Evolutionary conservation across 805 yeast genomes (phyloP).

Genomic region (Ogataea sp.): DNA sequence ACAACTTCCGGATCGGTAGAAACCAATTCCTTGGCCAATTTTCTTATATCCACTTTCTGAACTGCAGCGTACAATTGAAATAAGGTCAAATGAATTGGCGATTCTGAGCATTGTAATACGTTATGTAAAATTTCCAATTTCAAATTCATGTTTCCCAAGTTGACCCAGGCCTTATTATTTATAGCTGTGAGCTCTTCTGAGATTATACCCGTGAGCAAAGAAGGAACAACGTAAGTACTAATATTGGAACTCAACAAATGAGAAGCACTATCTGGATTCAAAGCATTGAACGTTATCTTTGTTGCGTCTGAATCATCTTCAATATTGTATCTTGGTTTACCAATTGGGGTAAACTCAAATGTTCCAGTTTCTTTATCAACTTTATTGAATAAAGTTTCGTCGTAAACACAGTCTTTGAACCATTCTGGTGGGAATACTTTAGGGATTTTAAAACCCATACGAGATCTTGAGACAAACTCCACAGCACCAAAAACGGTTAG

Average conservation of each 20-base stretch:
- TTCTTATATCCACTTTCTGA: conserved; percentile 22
- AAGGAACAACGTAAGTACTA: conserved; percentile 20
- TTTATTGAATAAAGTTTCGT: conserved; percentile 18
- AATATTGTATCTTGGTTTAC: conserved; percentile 24
- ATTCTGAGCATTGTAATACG: conserved; percentile 26
- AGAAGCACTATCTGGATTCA: conserved; percentile 10
- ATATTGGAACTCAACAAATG: background rate
- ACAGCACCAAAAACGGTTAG: conserved; percentile 51
- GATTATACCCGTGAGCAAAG: conserved; percentile 22
- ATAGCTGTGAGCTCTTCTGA: conserved; percentile 18
- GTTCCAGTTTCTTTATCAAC: conserved; percentile 3
- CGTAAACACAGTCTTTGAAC: conserved; percentile 21
- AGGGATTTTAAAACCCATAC: conserved; percentile 48
- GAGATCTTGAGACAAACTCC: conserved; percentile 34
- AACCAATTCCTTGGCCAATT: conserved; percentile 15
- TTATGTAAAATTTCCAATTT: conserved; percentile 28
- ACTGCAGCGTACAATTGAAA: conserved; percentile 30
- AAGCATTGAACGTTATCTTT: conserved; percentile 19
- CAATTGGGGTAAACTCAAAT: conserved; percentile 16
- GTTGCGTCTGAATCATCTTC: conserved; percentile 22
- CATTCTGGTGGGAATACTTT: conserved; percentile 34
- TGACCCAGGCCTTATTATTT: conserved; percentile 21
- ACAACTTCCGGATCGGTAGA: conserved; percentile 12
- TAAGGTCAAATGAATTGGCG: conserved; percentile 33
- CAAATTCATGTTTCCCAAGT: conserved; percentile 23